Percentiles rank a stretch among this genome's conserved stretches.
Evolutionary conservation across 805 yeast genomes (phyloP).

Genomic region (Cyberlindnera mississippiensis): DNA sequence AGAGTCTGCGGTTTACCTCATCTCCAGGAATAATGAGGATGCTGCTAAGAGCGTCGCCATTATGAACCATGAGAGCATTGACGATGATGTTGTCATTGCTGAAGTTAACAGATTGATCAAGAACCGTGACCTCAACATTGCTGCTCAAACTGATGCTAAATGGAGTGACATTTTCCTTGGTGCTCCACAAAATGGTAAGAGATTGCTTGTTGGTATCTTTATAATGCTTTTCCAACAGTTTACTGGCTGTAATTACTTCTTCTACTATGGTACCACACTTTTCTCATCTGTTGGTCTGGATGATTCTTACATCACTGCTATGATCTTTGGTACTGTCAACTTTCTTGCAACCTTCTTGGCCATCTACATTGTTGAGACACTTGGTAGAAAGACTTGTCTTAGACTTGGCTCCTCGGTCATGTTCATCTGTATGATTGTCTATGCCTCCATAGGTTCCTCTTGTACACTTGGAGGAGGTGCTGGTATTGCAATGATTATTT

Average conservation of each 20-base stretch:
- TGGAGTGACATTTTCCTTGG: slow-evolving; percentile 44
- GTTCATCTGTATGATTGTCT: slow-evolving; percentile 54
- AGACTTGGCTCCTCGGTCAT: slow-evolving; percentile 49
- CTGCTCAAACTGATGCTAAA: slow-evolving; percentile 42
- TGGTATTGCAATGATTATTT: slow-evolving; percentile 59
- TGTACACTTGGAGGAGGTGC: slow-evolving; percentile 40
- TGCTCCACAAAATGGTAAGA: slow-evolving; percentile 46
- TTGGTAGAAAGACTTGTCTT: slow-evolving; percentile 52
- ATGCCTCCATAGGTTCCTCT: slow-evolving; percentile 57
- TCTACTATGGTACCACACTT: slow-evolving; percentile 62
- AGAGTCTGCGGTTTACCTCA: slow-evolving; percentile 63
- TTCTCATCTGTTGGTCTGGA: slow-evolving; percentile 54
- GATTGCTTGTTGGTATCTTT: slow-evolving; percentile 54
- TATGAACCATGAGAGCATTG: slow-evolving; percentile 45
- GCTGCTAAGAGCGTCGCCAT: slow-evolving; percentile 51
- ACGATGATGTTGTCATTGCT: slow-evolving; percentile 43
- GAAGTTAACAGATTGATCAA: slow-evolving; percentile 42
- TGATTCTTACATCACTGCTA: slow-evolving; percentile 58
- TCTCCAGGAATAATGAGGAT: slow-evolving; percentile 41
- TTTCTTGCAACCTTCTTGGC: slow-evolving; percentile 53
- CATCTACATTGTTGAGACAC: slow-evolving; percentile 46
- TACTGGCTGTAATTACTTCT: slow-evolving; percentile 62
- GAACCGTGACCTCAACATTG: slow-evolving; percentile 45
- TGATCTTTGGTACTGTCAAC: slow-evolving; percentile 53
- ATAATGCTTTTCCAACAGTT: slow-evolving; percentile 61